Conservation (phyloP, 2,329 filamentous ascomycete species). For the Colletotrichum truncatum region DNA sequence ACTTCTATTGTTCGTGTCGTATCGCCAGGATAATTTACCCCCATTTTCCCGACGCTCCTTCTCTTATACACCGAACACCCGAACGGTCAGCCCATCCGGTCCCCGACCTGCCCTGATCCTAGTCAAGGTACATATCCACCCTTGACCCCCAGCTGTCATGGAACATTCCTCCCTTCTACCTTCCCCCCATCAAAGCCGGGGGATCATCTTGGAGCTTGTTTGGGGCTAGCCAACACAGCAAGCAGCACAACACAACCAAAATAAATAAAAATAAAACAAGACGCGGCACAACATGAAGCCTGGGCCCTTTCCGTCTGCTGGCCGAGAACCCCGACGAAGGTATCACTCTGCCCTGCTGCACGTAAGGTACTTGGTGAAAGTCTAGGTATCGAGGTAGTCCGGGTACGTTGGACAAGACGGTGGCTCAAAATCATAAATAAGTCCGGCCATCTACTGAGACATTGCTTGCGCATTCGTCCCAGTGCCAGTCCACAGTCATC, state of each 20-base stretch:
- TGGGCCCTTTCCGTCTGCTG: background rate
- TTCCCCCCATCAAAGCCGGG: constrained; percentile 22
- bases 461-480: constrained; percentile 25
- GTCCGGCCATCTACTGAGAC: constrained; percentile 23
- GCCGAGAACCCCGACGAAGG: background rate
- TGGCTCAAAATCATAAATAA: constrained; percentile 1
- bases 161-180: constrained; percentile 29
- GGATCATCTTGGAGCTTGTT: constrained; percentile 19
- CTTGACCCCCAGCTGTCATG: constrained; percentile 21
- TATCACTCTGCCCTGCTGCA: background rate
- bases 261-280: background rate
- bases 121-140: background rate
- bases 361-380: background rate
- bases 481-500: too few species aligned
- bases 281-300: constrained; percentile 1
- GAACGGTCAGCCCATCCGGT: constrained; percentile 22
- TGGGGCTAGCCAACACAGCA: constrained; percentile 23
- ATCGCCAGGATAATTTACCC: background rate
- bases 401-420: background rate
- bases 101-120: constrained; percentile 9
- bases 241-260: background rate
- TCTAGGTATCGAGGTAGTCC: background rate
- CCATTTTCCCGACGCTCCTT: background rate
- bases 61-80: constrained; percentile 12
- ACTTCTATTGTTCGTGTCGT: background rate